Conservation (phyloP, 257 asterid species). For the Penstemon davidsonii region DNA sequence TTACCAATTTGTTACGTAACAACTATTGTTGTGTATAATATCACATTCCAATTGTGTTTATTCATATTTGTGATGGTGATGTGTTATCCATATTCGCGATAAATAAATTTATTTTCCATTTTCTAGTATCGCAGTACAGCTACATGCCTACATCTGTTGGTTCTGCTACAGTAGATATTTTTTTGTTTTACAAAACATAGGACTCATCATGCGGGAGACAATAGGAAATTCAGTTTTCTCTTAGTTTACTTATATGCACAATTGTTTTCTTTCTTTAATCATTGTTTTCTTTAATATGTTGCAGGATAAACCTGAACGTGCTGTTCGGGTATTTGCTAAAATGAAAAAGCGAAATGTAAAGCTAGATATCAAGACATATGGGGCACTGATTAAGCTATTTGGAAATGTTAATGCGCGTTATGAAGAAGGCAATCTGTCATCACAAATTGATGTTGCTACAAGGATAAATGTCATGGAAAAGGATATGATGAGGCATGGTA, state of each 20-base stretch:
- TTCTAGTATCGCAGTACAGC: slow-evolving; percentile 4
- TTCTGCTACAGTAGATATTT: neutral
- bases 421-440: slow-evolving; percentile 54
- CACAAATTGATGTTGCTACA: slow-evolving; percentile 67
- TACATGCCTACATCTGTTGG: slow-evolving; percentile 14
- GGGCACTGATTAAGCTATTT: slow-evolving; percentile 68
- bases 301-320: slow-evolving; percentile 88
- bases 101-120: neutral
- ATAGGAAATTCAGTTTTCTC: slow-evolving; percentile 3
- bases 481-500: slow-evolving; percentile 78
- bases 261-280: too few relatives aligned
- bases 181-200: neutral
- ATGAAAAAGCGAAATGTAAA: slow-evolving; percentile 53
- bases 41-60: too few relatives aligned
- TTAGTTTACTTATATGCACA: neutral
- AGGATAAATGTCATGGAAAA: slow-evolving; percentile 75
- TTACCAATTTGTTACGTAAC: too few relatives aligned
- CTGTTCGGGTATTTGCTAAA: slow-evolving; percentile 55
- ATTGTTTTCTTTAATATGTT: slow-evolving; percentile 30
- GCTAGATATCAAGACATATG: slow-evolving; percentile 78
- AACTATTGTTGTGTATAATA: neutral
- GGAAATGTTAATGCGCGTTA: slow-evolving; percentile 79
- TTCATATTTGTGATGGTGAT: too few relatives aligned
- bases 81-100: slow-evolving; percentile 8
- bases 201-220: neutral